phyloP scores from a whole-genome alignment of 73 alveolate species.

The Paramecium sonneborni region DNA sequence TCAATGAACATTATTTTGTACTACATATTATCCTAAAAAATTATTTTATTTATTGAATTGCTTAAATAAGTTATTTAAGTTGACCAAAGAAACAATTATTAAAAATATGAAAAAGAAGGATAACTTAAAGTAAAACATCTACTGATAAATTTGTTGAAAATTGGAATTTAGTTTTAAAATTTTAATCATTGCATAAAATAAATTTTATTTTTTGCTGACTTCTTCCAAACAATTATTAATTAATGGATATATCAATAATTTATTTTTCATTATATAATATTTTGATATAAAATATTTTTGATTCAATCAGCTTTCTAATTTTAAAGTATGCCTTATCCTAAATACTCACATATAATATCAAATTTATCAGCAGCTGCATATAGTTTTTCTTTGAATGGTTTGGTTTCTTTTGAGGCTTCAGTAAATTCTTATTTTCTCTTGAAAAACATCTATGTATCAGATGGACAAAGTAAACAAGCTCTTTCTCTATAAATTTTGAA shows the following conservation, averaged over 20 bases:
- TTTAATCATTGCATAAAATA: not conserved
- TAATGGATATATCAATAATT: too few species aligned
- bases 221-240: too few species aligned
- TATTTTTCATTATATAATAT: not conserved
- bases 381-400: slow-evolving; percentile 81
- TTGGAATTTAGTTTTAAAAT: too few species aligned
- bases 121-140: too few species aligned
- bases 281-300: not conserved
- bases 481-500: not conserved
- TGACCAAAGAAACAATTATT: too few species aligned
- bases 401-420: slow-evolving; percentile 82
- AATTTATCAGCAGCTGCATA: slow-evolving; percentile 77
- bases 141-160: too few species aligned
- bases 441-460: slow-evolving; percentile 3
- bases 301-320: not conserved
- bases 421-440: slow-evolving; percentile 68
- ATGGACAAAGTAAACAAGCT: slow-evolving; percentile 64
- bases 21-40: too few species aligned
- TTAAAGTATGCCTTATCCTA: slow-evolving; percentile 68
- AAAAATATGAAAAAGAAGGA: too few species aligned
- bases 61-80: too few species aligned
- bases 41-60: too few species aligned
- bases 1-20: too few species aligned
- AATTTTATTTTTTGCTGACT: too few species aligned
- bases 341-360: slow-evolving; percentile 81